Base-by-base conservation (phyloP, 371 early-diverging fungal species). In the Amoeboaphelidium protococcarum region DNA sequence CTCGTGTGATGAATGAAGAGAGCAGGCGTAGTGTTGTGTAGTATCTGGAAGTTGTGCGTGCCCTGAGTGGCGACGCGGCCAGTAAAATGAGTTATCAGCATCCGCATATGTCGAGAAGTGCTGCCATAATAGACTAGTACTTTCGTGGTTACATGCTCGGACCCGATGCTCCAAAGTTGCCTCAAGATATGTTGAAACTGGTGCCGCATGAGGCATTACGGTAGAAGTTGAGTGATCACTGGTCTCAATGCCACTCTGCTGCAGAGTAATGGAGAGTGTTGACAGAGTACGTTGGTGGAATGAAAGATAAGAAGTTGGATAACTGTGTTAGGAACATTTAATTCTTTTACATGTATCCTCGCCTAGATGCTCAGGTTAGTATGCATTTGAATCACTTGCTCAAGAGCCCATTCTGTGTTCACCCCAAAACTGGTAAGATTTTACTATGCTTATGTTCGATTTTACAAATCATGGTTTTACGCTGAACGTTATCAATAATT, bases 341-440 rank as follows among this genome's bases (percentile, higher is more conserved):
- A 47, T 77, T 94, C 52, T 86, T 84, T 56, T 78, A 76, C 51
- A 63, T 74, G 3, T 94, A 91, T 54, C 85, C 94, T 26, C 77
- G 91, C n/a, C 71, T 97, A 19, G 98, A 99, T 69, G 74, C 71
- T 40, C 80, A 92, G 42, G 98, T 99, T 6, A 76, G 89, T 0
- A 78, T 73, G 12, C 71, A 75, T 25, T 70, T 86, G 4, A 89
- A 84, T 60, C 99, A 99, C 69, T 76, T 99, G 63, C 73, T 99
- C 20, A 99, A 99, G 61, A 77, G 83, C 57, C 99, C 99, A 1
- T 97, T 99, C 63, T 95, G 91, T 60, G 80, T 96, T 19, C 99
- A 98, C 64, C 95, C 98, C 19, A 26, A 26, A 3, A 50, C 46
- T 21, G 52, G 59, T 23, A n/a, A n/a, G n/a, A n/a, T n/a, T n/a